A percentile compares a stretch with the other conserved stretches of the same genome.
Evolutionary conservation across 192 early-diverging fungal species (phyloP).

Genomic region (Mortierella claussenii): DNA sequence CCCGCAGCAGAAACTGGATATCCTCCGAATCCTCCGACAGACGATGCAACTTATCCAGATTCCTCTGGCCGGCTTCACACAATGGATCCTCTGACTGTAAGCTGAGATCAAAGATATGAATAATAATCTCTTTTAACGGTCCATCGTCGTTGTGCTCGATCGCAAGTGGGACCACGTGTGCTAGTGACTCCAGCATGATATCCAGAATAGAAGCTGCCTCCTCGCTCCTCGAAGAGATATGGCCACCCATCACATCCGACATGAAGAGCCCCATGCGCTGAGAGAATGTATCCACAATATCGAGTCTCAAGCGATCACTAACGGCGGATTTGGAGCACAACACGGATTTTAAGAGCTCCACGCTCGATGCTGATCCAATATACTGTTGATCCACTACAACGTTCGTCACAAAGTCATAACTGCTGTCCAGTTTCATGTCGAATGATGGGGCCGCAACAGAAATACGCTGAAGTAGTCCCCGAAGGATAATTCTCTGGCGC

Average conservation of each 20-base stretch:
- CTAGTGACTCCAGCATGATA: conserved; percentile 11
- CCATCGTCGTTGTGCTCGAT: conserved; percentile 19
- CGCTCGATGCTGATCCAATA: conserved; percentile 6
- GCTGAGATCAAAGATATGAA: conserved; percentile 37
- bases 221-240: not conserved
- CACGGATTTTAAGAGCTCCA: conserved; percentile 3
- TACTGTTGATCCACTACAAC: conserved; percentile 28
- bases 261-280: conserved; percentile 33
- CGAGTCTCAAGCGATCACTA: conserved; percentile 15
- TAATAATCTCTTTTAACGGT: conserved; percentile 21
- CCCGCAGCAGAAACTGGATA: conserved; percentile 20
- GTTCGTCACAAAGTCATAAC: conserved; percentile 23
- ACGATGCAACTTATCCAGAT: conserved; percentile 17
- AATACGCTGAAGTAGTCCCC: conserved; percentile 22
- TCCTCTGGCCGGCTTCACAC: conserved; percentile 13
- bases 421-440: conserved; percentile 20
- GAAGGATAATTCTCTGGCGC: conserved; percentile 28
- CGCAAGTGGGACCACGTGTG: conserved; percentile 7
- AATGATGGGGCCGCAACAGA: not conserved
- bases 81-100: conserved; percentile 21
- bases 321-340: conserved; percentile 12
- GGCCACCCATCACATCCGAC: conserved; percentile 10
- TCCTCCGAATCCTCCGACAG: conserved; percentile 36
- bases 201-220: conserved; percentile 25
- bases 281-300: conserved; percentile 29